These are phyloP conservation scores for Erodium moschatum DNA, from an alignment of 441 rosid genomes.

Conservation along the genomic window DNA sequence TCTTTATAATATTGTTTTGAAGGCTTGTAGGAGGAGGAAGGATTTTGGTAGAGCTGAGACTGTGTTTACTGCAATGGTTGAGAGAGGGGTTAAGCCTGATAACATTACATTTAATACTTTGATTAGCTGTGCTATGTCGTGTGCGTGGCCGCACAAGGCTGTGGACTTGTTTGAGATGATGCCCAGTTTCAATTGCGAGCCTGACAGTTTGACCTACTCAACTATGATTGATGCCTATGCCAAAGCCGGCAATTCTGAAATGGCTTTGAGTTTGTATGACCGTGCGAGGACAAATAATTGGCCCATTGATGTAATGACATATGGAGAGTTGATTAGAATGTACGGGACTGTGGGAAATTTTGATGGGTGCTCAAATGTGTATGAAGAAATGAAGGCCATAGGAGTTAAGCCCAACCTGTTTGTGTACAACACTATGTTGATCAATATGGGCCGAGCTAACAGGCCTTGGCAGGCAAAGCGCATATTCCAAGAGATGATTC, in stretches of 20 bases:
- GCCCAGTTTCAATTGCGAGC: slow-evolving; percentile 49
- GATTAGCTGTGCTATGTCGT: slow-evolving; percentile 64
- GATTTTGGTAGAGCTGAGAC: slow-evolving; percentile 56
- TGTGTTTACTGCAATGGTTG: slow-evolving; percentile 66
- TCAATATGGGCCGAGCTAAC: slow-evolving; percentile 86
- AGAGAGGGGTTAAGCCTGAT: slow-evolving; percentile 62
- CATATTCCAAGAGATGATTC: slow-evolving; percentile 52
- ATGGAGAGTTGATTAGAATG: slow-evolving; percentile 67
- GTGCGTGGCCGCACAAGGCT: slow-evolving; percentile 46
- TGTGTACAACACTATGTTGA: slow-evolving; percentile 59
- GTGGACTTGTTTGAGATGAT: slow-evolving; percentile 87
- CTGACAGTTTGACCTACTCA: slow-evolving; percentile 55
- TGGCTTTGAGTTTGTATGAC: slow-evolving; percentile 77
- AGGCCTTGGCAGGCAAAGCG: slow-evolving; percentile 89
- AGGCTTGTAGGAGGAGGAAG: slow-evolving; percentile 59
- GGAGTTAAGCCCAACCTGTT: slow-evolving; percentile 63
- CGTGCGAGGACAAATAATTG: slow-evolving; percentile 79
- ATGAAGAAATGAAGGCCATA: slow-evolving; percentile 80
- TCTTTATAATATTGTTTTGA: slow-evolving; percentile 67
- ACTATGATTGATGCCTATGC: slow-evolving; percentile 83
- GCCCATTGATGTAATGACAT: slow-evolving; percentile 54
- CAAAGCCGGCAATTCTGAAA: slow-evolving; percentile 55
- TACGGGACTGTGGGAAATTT: slow-evolving; percentile 49
- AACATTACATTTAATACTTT: slow-evolving; percentile 66
- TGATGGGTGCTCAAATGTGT: slow-evolving; percentile 85